These are phyloP conservation scores for Rhododendron simsii DNA, from an alignment of 148 eudicot species.

Conservation along the genomic window DNA sequence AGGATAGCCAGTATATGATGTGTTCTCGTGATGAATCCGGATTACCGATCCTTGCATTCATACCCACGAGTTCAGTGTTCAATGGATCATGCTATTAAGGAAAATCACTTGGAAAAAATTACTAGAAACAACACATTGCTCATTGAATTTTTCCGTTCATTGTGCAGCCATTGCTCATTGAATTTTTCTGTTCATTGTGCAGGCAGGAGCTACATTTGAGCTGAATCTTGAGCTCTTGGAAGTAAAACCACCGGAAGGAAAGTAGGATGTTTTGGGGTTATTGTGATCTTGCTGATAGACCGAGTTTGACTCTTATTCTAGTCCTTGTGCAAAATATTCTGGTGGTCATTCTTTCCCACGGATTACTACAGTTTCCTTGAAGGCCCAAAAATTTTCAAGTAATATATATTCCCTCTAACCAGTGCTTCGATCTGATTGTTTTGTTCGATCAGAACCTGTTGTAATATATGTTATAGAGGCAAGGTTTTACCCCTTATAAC, in stretches of 20 bases:
- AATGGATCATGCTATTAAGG: background rate
- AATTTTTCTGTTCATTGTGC: constrained; percentile 18
- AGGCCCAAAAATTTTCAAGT: constrained; percentile 2
- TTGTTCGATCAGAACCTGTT: background rate
- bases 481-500: background rate
- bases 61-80: background rate
- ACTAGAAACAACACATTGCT: background rate
- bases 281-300: background rate
- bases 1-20: background rate
- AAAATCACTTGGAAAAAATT: background rate
- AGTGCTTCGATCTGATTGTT: background rate
- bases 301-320: background rate
- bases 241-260: constrained; percentile 43
- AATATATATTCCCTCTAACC: background rate
- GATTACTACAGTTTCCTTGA: background rate
- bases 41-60: background rate
- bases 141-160: background rate
- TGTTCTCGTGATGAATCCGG: background rate
- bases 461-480: background rate
- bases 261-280: constrained; percentile 11
- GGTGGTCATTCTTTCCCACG: background rate
- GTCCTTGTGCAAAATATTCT: background rate
- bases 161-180: constrained; percentile 52
- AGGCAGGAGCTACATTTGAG: constrained; percentile 96
- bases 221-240: constrained; percentile 87